Evolutionary conservation across 2,329 filamentous ascomycete species (phyloP), one percentile per base, ranked within the genome.

Genomic region (Fusarium sp.): DNA sequence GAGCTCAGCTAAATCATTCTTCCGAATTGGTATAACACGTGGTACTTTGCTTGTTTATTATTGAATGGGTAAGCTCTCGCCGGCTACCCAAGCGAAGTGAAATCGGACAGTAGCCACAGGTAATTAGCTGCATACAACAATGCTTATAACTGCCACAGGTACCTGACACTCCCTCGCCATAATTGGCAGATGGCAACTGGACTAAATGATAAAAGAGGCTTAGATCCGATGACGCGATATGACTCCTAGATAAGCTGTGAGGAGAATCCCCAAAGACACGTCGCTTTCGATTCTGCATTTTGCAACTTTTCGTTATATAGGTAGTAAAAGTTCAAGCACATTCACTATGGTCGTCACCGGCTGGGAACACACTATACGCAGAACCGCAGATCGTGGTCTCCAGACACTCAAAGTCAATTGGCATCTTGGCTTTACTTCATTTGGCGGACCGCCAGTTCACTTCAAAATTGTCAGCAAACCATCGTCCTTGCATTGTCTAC

Each of bases 391-490:
- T 13, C 35, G 33, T 3, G 47, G 45, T 6, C 8, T 63, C 2
- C 51, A 63, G 21, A 63, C 60, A n/a, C 40, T 63, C 25, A 20
- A 50, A 14, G 43, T 63, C 45, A 65, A 65, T 49, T 65, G 62
- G 62, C 54, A 65, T 15, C 46, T 68, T 0, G 66, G 66, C 9
- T 69, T 68, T 4, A 68, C 66, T 0, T 3, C 65, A 0, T 68
- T 68, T 0, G 66, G 66, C 0, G 66, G 66, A 2, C 66, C 66
- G 1, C 66, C 66, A 1, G 66, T 68, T 1, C 66, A 68, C 18
- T 69, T 68, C n/a, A 68, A 68, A 15, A 68, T 67, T 14, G 63
- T 64, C 0, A 18, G 53, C 5, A 21, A 6, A 6, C 3, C n/a
- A 11, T 5, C 7, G 14, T 11, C 8, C 14, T 17, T 10, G 6